A percentile compares a stretch with the other conserved stretches of the same genome.
Evolutionary conservation across 148 eudicot genomes (phyloP).

Genomic region (Chenopodium formosanum): DNA sequence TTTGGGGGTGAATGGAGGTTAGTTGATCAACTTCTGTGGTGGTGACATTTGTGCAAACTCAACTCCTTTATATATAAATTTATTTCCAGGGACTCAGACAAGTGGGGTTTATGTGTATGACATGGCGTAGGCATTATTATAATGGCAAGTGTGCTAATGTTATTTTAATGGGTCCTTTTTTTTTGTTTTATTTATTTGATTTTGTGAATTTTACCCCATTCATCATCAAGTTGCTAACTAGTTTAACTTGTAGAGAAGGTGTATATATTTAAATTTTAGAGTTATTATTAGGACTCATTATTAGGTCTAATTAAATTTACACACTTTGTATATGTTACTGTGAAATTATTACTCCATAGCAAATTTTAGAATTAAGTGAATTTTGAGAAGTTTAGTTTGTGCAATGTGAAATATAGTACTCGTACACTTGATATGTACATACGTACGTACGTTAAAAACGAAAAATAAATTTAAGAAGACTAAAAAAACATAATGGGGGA

Average conservation of each 20-base stretch:
- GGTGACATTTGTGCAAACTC: constrained; percentile 38
- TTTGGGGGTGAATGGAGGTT: neutral
- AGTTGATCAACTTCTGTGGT: constrained; percentile 20
- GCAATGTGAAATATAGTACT: too few relatives aligned
- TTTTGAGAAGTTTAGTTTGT: too few relatives aligned
- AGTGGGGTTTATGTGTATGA: neutral
- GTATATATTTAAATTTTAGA: too few relatives aligned
- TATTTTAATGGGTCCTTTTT: constrained; percentile 18
- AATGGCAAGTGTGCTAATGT: constrained; percentile 27
- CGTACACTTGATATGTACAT: too few relatives aligned
- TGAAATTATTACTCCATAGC: too few relatives aligned
- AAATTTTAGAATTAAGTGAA: too few relatives aligned
- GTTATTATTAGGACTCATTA: too few relatives aligned
- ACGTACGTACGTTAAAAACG: too few relatives aligned
- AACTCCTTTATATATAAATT: constrained; percentile 17
- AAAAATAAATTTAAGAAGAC: too few relatives aligned
- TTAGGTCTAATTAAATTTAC: too few relatives aligned
- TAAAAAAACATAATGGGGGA: constrained; percentile 1
- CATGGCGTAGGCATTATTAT: constrained; percentile 22
- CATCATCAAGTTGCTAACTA: neutral
- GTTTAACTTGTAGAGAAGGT: neutral
- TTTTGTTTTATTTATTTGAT: constrained; percentile 1
- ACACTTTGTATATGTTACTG: too few relatives aligned
- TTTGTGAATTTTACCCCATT: too few relatives aligned
- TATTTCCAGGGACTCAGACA: neutral